Evolutionary conservation across 352 stramenopile genomes (phyloP).

Genomic region (Phytophthora boehmeriae): DNA sequence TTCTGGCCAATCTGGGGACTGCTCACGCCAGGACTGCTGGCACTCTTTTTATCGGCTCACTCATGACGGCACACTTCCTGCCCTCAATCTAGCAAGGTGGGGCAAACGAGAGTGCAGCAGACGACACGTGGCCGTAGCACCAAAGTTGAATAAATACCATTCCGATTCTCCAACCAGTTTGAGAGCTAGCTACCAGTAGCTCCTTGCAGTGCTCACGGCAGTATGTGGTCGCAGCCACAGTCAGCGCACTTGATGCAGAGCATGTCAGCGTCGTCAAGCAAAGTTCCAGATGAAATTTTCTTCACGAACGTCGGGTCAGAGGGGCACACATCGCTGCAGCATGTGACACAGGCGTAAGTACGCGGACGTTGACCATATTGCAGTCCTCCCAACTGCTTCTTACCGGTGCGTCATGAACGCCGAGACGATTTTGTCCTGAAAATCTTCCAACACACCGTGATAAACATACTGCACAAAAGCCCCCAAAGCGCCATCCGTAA

Average conservation of each 20-base stretch:
- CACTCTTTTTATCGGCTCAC: slow-evolving; percentile 90
- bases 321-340: slow-evolving; percentile 44
- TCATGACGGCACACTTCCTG: slow-evolving; percentile 95
- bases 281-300: slow-evolving; percentile 15
- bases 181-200: slow-evolving; percentile 1
- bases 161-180: slow-evolving; percentile 3
- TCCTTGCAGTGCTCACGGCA: slow-evolving; percentile 22
- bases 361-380: not conserved
- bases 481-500: not conserved
- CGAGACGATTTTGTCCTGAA: slow-evolving; percentile 60
- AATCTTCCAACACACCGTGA: slow-evolving; percentile 60
- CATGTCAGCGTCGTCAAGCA: slow-evolving; percentile 30
- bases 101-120: not conserved
- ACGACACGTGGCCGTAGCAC: not conserved
- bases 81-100: slow-evolving; percentile 68
- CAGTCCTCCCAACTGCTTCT: slow-evolving; percentile 8
- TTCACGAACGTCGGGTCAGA: slow-evolving; percentile 62
- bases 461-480: slow-evolving; percentile 39
- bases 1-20: slow-evolving; percentile 94
- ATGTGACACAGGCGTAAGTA: not conserved
- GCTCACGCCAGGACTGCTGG: slow-evolving; percentile 88
- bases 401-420: slow-evolving; percentile 70
- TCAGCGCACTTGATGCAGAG: slow-evolving; percentile 45
- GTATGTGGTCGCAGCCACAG: slow-evolving; percentile 40
- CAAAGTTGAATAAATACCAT: slow-evolving; percentile 43